phyloP scores from a whole-genome alignment of 2,329 filamentous ascomycete genomes.

The Cytospora piceicola region DNA sequence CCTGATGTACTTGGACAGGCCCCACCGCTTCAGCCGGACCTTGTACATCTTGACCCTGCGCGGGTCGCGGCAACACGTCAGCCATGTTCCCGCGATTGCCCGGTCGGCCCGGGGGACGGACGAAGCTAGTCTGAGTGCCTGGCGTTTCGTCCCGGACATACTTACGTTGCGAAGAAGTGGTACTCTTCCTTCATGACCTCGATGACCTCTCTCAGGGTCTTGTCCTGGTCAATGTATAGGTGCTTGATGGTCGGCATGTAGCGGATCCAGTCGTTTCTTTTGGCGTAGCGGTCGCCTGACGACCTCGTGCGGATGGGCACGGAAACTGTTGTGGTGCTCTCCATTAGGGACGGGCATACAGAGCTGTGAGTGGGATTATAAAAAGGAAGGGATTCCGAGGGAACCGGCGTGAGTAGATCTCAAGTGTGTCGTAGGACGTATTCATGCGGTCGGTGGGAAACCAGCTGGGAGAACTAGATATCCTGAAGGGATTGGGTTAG shows the following conservation, averaged over 20 bases:
- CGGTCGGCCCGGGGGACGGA: no score
- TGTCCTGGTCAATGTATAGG: constrained; percentile 33
- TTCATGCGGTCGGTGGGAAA: no score
- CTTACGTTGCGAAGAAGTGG: constrained; percentile 33
- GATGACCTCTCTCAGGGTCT: constrained; percentile 31
- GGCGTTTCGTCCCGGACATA: background rate
- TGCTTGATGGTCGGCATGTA: constrained; percentile 31
- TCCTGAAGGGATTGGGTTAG: no score
- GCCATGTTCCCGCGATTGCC: background rate
- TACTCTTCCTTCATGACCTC: constrained; percentile 31
- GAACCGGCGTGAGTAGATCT: no score
- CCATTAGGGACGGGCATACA: background rate
- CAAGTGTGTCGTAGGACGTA: no score
- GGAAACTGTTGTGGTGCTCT: background rate
- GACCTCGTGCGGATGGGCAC: background rate
- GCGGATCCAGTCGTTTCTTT: constrained; percentile 29
- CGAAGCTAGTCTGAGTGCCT: no score
- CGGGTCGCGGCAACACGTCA: constrained; percentile 11
- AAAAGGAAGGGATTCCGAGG: no score
- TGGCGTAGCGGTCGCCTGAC: constrained; percentile 15
- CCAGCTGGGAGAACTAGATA: no score
- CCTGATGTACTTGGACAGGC: constrained; percentile 28
- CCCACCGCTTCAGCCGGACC: constrained; percentile 28
- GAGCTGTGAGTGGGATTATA: no score
- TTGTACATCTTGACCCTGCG: constrained; percentile 28